Conservation (phyloP, 2,329 filamentous ascomycete genomes). For the Setomelanomma holmii region DNA sequence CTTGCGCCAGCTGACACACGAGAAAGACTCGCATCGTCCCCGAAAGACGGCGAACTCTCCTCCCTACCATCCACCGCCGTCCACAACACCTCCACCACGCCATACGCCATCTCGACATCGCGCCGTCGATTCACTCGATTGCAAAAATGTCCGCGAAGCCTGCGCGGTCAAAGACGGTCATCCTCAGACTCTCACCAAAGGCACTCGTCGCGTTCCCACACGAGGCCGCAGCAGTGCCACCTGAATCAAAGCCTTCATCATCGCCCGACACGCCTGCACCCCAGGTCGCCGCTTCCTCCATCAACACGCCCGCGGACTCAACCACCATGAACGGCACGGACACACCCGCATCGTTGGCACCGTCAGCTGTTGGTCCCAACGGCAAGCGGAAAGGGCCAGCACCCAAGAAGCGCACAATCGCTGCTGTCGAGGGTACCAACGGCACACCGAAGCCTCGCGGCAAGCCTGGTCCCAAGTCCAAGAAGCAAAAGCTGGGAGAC, state of each 20-base stretch:
- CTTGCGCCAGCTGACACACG: not conserved
- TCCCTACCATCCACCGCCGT: constrained; percentile 3
- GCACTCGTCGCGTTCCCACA: constrained; percentile 40
- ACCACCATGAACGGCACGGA: constrained; percentile 40
- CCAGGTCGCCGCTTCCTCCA: constrained; percentile 44
- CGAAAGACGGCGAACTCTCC: constrained; percentile 1
- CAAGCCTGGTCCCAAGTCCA: constrained; percentile 97
- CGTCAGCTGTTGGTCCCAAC: constrained; percentile 56
- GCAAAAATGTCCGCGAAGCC: constrained; percentile 45
- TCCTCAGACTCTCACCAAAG: constrained; percentile 42
- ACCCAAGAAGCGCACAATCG: constrained; percentile 64
- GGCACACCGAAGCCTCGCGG: constrained; percentile 71
- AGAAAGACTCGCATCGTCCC: not conserved
- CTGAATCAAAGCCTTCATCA: constrained; percentile 48
- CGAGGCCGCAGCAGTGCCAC: constrained; percentile 28
- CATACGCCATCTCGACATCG: constrained; percentile 23
- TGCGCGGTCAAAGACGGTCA: constrained; percentile 41
- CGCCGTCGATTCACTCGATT: constrained; percentile 27
- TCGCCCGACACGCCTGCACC: constrained; percentile 46
- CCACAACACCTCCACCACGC: constrained; percentile 19
- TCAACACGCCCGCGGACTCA: constrained; percentile 52
- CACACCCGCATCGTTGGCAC: constrained; percentile 51
- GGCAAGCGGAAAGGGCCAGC: constrained; percentile 78
- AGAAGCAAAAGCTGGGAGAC: constrained; percentile 76
- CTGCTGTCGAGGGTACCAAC: constrained; percentile 60